Evolutionary conservation across 495 filamentous ascomycete species (phyloP).

Genomic region (Hyaloscypha finlandica): DNA sequence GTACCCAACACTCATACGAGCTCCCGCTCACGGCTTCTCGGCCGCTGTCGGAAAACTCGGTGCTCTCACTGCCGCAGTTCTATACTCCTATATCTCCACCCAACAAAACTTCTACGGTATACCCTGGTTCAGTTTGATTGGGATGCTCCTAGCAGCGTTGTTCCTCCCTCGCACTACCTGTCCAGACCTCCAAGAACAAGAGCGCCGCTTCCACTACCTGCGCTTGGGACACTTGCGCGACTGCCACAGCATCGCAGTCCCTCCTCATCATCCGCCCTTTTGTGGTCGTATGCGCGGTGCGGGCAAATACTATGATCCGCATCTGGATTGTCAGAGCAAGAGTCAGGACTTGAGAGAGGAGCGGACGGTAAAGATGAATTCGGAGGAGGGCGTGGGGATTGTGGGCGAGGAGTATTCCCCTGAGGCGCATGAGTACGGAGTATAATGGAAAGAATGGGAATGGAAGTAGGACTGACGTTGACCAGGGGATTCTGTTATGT

Average conservation of each 20-base stretch:
- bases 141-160: conserved; percentile 72
- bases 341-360: too few relatives aligned
- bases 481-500: not conserved
- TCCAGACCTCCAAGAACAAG: conserved; percentile 91
- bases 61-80: conserved; percentile 77
- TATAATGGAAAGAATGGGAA: not conserved
- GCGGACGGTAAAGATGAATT: too few relatives aligned
- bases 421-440: not conserved
- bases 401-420: not conserved
- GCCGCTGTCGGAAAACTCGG: conserved; percentile 83
- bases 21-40: conserved; percentile 86
- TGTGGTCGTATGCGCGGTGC: too few relatives aligned
- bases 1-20: conserved; percentile 86
- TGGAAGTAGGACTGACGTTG: not conserved
- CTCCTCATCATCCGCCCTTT: too few relatives aligned
- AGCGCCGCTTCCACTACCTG: conserved; percentile 82
- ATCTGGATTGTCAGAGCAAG: too few relatives aligned
- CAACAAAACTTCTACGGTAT: conserved; percentile 68
- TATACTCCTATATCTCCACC: conserved; percentile 86
- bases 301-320: too few relatives aligned
- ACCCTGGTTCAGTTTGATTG: conserved; percentile 80
- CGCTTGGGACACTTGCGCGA: conserved; percentile 35
- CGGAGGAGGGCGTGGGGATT: not conserved
- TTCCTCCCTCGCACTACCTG: conserved; percentile 94
- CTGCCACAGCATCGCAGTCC: too few relatives aligned